These are phyloP conservation scores for Pichia nanzhaoensis DNA, from an alignment of 805 yeast genomes.

Conservation along the genomic window DNA sequence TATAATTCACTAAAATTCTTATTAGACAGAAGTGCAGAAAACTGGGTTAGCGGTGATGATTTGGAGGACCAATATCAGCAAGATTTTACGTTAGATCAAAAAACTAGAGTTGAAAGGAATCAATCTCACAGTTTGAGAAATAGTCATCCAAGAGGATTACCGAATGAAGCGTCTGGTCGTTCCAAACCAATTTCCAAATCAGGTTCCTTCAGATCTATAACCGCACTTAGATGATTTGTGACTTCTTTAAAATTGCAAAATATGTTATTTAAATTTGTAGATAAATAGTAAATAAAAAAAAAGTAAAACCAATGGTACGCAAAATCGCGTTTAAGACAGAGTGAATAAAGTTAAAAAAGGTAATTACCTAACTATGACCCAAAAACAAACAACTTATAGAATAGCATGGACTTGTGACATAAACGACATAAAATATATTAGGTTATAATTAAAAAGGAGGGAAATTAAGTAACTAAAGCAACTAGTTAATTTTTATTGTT, in stretches of 20 bases:
- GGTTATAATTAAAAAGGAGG: not conserved
- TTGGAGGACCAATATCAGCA: constrained; percentile 32
- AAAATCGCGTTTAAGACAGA: no score
- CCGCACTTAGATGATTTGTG: not conserved
- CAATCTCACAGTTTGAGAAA: constrained; percentile 26
- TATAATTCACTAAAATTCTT: constrained; percentile 73
- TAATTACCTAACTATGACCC: no score
- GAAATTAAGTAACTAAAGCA: not conserved
- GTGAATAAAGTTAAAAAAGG: no score
- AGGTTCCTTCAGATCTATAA: constrained; percentile 8
- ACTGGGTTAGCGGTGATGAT: constrained; percentile 43
- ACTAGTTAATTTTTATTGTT: not conserved
- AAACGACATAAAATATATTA: no score
- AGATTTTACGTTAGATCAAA: constrained; percentile 23
- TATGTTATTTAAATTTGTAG: no score
- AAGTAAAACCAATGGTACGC: no score
- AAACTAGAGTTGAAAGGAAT: constrained; percentile 24
- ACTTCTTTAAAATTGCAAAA: no score
- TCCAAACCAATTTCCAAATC: constrained; percentile 12
- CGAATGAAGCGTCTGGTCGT: constrained; percentile 1
- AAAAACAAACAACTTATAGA: no score
- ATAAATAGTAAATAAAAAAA: no score
- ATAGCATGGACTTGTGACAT: no score
- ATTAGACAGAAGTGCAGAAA: constrained; percentile 58
- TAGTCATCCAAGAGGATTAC: constrained; percentile 19